Base-by-base conservation (phyloP, 768 basidiomycete genomes). In the Lanmaoa rubissima region DNA sequence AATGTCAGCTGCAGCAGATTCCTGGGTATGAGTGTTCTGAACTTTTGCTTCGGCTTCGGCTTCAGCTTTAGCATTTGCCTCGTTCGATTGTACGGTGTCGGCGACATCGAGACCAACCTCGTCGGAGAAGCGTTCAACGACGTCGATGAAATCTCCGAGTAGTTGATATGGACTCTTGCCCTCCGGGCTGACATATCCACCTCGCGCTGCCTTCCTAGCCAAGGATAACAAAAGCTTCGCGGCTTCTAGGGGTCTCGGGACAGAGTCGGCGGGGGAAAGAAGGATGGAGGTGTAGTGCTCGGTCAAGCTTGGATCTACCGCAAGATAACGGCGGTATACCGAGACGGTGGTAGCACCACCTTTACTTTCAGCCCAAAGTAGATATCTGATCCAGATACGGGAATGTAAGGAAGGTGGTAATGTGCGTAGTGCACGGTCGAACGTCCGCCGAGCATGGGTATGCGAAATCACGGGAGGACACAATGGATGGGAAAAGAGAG, bases 101-200 rank as follows among this genome's bases (percentile, higher is more conserved):
- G 91, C 84, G 14, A 90, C 83, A 58, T 89, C 88, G 69, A 98
- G 72, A 1, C 97, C 97, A 60, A 98, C 90, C 42, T 96, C 92
- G 28, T 98, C 97, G 1, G 95, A 83, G 65, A 87, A 89, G 58
- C 85, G 82, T 71, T 98, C 96, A 36, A 92, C 90, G 5, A 97
- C 84, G 36, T 96, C 91, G 43, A 98, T 82, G 80, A 90, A 98
- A 60, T 97, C 92, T 51, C 86, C 86, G 21, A 99, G 83, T 4
- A 98, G 79, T 65, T 98, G 94, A 67, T 97, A 98, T 1, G 96
- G 88, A 57, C 94, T 95, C 75, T 98, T 98, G 48, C 90, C 91
- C 69, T 98, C 94, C 0, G 92, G 86, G 56, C 92, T 93, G 14
- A 76, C 78, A 67, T 97, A 98, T 57, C 87, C 84, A 26, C 94